Evolutionary conservation across 116 monocot species (phyloP), one percentile per base, ranked within the genome.

Genomic region (Trichopus zeylanicus): DNA sequence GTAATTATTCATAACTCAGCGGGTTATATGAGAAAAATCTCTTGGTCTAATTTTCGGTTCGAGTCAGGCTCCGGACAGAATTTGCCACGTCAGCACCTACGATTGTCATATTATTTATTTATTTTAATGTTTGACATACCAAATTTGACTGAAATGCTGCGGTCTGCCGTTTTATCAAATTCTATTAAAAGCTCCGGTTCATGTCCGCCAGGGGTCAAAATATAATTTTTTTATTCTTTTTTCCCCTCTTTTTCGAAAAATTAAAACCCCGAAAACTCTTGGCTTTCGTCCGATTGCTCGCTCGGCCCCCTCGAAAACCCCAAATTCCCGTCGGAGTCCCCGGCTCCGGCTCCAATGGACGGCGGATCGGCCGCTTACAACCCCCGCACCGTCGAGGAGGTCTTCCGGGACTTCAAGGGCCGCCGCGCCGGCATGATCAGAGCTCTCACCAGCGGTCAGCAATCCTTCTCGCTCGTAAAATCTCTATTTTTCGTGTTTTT

Each of bases 301-400:
- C 18, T n/a, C 13, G 13, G n/a, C 3, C 42, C 42, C 13, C 42
- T 42, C 0, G 42, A 15, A 42, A 42, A 16, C 13, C 42, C 18
- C 3, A 22, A 49, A 49, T 49, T 22, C 23, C 49, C 23, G 19
- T 49, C 3, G 23, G 22, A 3, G 15, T 7, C 49, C 15, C 46
- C 5, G 21, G 1, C 5, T 49, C 42, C 18, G 13, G 4, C n/a
- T n/a, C 0, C 42, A 42, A 42, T 42, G 42, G 49, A 49, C 21
- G 49, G 23, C 9, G 49, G 18, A 46, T 11, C 46, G 46, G 46
- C 15, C 46, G 10, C 55, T 54, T 73, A 72, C 68, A 72, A 68
- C 56, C 73, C 78, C 48, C 68, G 59, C 37, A 73, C 78, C 26
- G 65, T 69, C 46, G 73, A 78, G 49, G 78, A 78, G 65, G 78